Conservation (phyloP, 768 basidiomycete genomes). For the Lactifluus subvellereus region DNA sequence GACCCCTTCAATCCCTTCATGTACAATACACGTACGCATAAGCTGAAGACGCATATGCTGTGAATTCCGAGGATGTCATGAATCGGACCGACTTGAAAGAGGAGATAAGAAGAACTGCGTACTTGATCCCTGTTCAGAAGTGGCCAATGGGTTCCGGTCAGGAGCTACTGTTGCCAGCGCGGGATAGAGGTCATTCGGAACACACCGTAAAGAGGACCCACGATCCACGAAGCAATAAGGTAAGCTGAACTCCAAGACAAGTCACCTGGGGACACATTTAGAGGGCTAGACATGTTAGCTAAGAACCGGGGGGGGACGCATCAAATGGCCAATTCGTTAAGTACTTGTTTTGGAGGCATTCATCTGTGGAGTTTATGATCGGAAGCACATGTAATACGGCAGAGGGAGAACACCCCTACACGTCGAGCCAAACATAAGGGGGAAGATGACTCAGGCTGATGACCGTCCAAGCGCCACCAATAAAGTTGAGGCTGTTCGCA, state of each 20-base stretch:
- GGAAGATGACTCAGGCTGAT: too few relatives aligned
- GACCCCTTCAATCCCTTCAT: slow-evolving; percentile 2
- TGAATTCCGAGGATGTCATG: neutral
- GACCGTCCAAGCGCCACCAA: too few relatives aligned
- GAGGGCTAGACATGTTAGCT: neutral
- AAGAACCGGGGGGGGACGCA: neutral
- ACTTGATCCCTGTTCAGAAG: slow-evolving; percentile 14
- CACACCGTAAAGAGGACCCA: slow-evolving; percentile 17
- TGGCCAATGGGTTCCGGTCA: too few relatives aligned
- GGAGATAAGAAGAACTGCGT: neutral
- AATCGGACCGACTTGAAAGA: neutral
- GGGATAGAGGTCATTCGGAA: neutral
- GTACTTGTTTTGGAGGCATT: neutral
- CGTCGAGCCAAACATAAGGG: too few relatives aligned
- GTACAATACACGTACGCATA: neutral
- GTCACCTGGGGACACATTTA: slow-evolving; percentile 7
- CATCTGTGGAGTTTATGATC: neutral
- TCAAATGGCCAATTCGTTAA: neutral
- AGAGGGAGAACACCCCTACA: too few relatives aligned
- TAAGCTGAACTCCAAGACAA: neutral
- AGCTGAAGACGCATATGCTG: slow-evolving; percentile 12
- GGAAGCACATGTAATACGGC: neutral
- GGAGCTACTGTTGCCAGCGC: neutral
- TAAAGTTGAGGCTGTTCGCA: too few relatives aligned
- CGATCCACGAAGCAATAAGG: slow-evolving; percentile 1